A percentile compares a stretch with the other conserved stretches of the same genome.
These are phyloP conservation scores for Diospyros kaki DNA, from an alignment of 148 eudicot species.

Conservation along the genomic window DNA sequence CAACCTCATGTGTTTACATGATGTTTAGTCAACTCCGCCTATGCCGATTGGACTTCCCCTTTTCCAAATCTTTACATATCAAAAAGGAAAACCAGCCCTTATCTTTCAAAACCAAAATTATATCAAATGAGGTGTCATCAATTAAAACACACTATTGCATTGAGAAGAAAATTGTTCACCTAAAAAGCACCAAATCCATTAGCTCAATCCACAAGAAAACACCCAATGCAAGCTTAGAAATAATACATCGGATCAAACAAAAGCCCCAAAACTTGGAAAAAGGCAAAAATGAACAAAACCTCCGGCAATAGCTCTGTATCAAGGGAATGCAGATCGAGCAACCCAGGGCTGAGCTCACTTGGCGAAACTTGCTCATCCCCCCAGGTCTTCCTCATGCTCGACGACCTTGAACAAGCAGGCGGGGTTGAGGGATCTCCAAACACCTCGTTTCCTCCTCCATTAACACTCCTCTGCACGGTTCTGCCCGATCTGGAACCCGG, in stretches of 20 bases:
- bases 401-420: conserved; percentile 24
- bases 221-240: no score
- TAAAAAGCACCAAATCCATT: no score
- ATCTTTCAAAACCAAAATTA: not conserved
- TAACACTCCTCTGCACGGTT: conserved; percentile 34
- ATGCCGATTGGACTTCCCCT: no score
- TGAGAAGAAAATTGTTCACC: no score
- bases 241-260: not conserved
- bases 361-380: conserved; percentile 28
- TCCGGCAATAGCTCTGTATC: conserved; percentile 68
- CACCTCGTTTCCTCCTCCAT: conserved; percentile 30
- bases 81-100: no score
- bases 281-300: conserved; percentile 24
- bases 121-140: not conserved
- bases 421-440: conserved; percentile 38
- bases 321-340: conserved; percentile 60
- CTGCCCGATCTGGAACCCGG: conserved; percentile 36
- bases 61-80: no score
- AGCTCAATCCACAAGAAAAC: no score
- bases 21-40: no score
- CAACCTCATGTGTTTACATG: no score
- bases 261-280: not conserved
- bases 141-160: not conserved
- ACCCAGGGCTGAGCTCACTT: conserved; percentile 56
- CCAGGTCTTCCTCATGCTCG: conserved; percentile 33